These are phyloP conservation scores for Botrytis sinoallii DNA, from an alignment of 2,329 filamentous ascomycete species.

Conservation along the genomic window DNA sequence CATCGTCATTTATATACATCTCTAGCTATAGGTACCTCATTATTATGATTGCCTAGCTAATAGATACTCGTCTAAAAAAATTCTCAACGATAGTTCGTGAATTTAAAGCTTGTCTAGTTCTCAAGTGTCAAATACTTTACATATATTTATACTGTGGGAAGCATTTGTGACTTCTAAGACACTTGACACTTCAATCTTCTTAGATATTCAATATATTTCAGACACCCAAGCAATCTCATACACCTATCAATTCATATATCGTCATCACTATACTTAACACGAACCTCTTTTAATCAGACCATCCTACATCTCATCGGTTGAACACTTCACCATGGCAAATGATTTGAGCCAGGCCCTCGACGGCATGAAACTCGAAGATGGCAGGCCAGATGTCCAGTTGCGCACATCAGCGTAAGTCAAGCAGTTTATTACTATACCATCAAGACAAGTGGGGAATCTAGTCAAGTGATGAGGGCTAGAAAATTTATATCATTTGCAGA, in stretches of 20 bases:
- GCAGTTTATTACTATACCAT: background rate
- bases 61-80: background rate
- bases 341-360: background rate
- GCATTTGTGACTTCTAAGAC: background rate
- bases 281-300: background rate
- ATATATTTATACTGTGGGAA: background rate
- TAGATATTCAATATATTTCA: background rate
- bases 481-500: background rate
- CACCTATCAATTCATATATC: background rate
- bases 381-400: constrained; percentile 1
- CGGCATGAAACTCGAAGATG: constrained; percentile 8
- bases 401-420: constrained; percentile 15
- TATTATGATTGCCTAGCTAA: background rate
- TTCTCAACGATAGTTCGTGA: background rate
- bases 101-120: background rate
- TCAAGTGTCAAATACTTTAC: background rate
- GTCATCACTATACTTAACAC: background rate
- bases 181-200: background rate
- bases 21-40: background rate
- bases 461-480: background rate
- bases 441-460: background rate
- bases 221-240: background rate
- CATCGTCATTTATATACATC: background rate
- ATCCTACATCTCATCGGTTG: background rate
- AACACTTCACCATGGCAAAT: constrained; percentile 2